Base-by-base conservation (phyloP, 148 eudicot genomes). In the Camellia granthamiana region DNA sequence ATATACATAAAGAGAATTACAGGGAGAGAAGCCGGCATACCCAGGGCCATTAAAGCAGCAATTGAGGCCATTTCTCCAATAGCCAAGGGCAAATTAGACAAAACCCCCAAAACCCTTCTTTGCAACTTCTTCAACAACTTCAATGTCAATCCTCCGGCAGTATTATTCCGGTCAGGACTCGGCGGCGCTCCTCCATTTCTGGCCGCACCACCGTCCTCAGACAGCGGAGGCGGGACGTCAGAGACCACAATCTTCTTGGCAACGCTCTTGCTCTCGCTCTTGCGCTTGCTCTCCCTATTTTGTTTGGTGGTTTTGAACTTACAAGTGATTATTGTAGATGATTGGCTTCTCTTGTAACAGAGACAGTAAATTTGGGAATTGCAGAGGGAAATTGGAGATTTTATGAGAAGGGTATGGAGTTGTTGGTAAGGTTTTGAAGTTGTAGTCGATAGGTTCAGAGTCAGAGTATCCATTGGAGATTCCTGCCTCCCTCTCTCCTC, bases 11-110 rank as follows among this genome's bases (percentile, higher is more conserved):
- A 52, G 42, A 72, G 3, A 42, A 44, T 12, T 1, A 47, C n/a
- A 75, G 21, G 70, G 30, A 16, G 49, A 49, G 49, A 12, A 15
- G 7, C 41, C 69, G 46, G 47, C 55, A 70, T 91, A 95, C 98
- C 98, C 44, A 93, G 56, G 69, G 98, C 97, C 97, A 95, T 95
- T 52, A 93, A 87, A 72, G 76, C 91, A 89, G 97, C 97, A 88
- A 90, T 84, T 72, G 87, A 76, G 69, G 87, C 88, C 97, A 96
- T 96, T 81, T 96, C 99, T 7, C 87, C 92, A 79, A 96, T 90
- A 69, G 99, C 99, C 84, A 96, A 83, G 5, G 97, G 92, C 90
- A 96, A 90, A 87, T 96, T 96, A 42, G 99, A 87, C 81, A 93
- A 84, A 80, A 86, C 72, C 6, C 91, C 51, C 88, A 96, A 88